Base-by-base conservation (phyloP, 805 yeast species). In the Metschnikowia shivogae region DNA sequence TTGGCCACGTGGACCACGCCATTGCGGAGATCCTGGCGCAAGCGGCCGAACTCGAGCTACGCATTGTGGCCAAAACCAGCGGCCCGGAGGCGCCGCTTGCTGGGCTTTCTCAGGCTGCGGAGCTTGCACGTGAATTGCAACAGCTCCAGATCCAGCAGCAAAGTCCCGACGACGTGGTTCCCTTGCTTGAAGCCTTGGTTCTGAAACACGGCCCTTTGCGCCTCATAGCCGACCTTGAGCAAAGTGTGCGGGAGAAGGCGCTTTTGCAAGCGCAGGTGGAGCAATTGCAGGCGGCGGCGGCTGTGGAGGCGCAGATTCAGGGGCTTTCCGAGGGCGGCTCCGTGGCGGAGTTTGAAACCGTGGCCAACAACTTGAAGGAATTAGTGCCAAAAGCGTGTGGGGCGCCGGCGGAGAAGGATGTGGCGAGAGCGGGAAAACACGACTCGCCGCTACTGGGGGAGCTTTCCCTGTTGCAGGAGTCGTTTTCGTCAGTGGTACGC, bases 1-100 rank as follows among this genome's bases (percentile, higher is more conserved):
- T 73, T 48, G 56, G 27, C 22, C 42, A n/a, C 12, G 19, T 37
- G 26, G 40, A 37, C 9, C 14, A 6, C 9, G 34, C 19, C n/a
- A 12, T 37, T 20, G 27, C 11, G 6, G 33, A 13, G 3, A 22
- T 28, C 4, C 33, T 22, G 8, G n/a, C n/a, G 3, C 40, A 28
- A 26, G 9, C 14, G 4, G 12, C 14, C 10, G 17, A 19, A 19
- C 26, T 37, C 7, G 34, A 37, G 40, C 27, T 22, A 19, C 34
- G 27, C 19, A 28, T 37, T n/a, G 3, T 37, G n/a, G 33, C 40
- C n/a, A 37, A 37, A n/a, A 28, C 17, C 19, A 19, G 19, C 5
- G 40, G 40, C 27, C 17, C 5, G n/a, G 40, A 37, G 11, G 27
- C 39, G 6, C 40, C 40, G 26, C 8, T 17, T 4, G 19, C 22